phyloP scores from a whole-genome alignment of 371 early-diverging fungal species.

The Mucor plumbeus region DNA sequence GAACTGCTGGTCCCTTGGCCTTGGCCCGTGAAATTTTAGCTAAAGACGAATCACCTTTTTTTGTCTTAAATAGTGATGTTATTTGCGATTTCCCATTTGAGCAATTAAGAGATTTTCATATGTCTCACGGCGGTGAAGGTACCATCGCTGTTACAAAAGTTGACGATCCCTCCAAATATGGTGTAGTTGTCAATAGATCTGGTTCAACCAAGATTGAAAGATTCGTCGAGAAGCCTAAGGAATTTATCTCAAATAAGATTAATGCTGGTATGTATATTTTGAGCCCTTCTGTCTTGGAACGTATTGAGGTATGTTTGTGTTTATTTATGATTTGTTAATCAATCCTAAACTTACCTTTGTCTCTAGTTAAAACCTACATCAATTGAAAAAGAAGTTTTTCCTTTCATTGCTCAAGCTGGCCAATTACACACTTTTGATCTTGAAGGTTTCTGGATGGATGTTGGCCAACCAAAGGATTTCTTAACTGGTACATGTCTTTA shows the following conservation, averaged over 20 bases:
- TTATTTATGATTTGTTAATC: neutral
- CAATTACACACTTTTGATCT: constrained; percentile 92
- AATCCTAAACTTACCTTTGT: neutral
- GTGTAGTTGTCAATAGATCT: constrained; percentile 89
- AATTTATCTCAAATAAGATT: constrained; percentile 95
- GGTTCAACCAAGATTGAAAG: constrained; percentile 78
- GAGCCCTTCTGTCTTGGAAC: constrained; percentile 87
- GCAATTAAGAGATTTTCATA: constrained; percentile 86
- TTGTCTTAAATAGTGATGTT: constrained; percentile 99
- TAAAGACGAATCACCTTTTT: constrained; percentile 93
- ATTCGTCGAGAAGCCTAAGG: constrained; percentile 99
- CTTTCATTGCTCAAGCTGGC: constrained; percentile 84
- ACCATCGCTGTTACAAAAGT: constrained; percentile 96
- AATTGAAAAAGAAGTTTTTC: constrained; percentile 99
- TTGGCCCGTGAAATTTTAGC: constrained; percentile 91
- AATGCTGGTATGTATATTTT: constrained; percentile 99
- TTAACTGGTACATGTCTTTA: constrained; percentile 95
- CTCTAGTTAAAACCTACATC: constrained; percentile 78
- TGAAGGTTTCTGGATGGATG: constrained; percentile 99
- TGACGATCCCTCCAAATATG: constrained; percentile 98
- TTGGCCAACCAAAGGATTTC: constrained; percentile 99
- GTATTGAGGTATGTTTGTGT: constrained; percentile 75
- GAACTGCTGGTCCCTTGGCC: constrained; percentile 97
- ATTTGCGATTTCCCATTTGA: constrained; percentile 98
- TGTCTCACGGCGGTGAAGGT: constrained; percentile 88